A percentile compares a stretch with the other conserved stretches of the same genome.
Evolutionary conservation across 495 filamentous ascomycete genomes (phyloP).

Genomic region (Aspergillus bridgeri): DNA sequence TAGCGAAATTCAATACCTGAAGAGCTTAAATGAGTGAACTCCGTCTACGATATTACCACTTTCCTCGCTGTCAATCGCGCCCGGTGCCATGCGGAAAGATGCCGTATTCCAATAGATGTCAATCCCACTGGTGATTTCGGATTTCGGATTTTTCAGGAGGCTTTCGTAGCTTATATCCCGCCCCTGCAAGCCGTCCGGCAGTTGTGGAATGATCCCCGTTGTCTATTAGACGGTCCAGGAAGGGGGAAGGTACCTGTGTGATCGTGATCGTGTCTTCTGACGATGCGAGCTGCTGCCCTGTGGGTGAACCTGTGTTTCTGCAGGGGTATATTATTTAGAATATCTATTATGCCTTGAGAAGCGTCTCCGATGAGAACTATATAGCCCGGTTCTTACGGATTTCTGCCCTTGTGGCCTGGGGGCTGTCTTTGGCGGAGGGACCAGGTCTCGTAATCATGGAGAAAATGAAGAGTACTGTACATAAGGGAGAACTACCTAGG

Average conservation of each 20-base stretch:
- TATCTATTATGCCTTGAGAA: neutral
- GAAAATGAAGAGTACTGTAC: no score
- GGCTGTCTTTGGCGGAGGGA: no score
- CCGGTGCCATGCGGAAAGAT: no score
- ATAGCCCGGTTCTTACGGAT: no score
- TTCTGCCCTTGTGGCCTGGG: no score
- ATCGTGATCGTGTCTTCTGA: constrained; percentile 19
- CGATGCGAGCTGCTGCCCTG: constrained; percentile 1
- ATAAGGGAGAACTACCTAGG: no score
- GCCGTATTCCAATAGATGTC: constrained; percentile 15
- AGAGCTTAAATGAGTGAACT: constrained; percentile 21
- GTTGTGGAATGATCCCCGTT: neutral
- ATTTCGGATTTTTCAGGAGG: neutral
- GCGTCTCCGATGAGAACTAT: neutral
- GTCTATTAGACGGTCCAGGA: neutral
- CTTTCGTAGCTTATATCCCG: neutral
- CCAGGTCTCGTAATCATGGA: no score
- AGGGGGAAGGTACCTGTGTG: neutral
- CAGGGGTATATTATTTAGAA: neutral
- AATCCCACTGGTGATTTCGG: constrained; percentile 21
- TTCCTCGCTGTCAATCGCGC: neutral
- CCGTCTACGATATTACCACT: neutral
- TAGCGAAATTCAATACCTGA: constrained; percentile 38
- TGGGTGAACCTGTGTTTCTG: neutral
- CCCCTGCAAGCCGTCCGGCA: neutral